Base-by-base conservation (phyloP, 2,329 filamentous ascomycete species). In the Ophiosphaerella korrae region DNA sequence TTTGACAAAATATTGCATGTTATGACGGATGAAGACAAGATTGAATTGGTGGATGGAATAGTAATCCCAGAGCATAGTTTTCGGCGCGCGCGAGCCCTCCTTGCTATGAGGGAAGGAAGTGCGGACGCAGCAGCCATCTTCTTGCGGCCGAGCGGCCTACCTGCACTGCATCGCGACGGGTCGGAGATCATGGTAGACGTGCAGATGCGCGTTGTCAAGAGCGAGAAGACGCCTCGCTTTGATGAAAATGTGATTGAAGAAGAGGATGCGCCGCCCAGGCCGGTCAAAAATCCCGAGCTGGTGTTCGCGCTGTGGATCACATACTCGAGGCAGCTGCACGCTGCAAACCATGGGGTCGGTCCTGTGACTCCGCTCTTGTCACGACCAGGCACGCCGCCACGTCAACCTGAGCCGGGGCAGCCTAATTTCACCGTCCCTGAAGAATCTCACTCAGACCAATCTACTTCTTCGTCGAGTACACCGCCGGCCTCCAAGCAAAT, bases 241-340 rank as follows among this genome's bases (percentile, higher is more conserved):
- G 81, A 83, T 45, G 82, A 87, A 49, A 79, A 87, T 57, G 83
- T 86, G 2, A 83, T 88, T n/a, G 79, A 84, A 45, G 86, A 91
- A 69, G 77, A 80, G 40, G 68, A 76, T 53, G 70, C 23, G 66
- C 70, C 42, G 66, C 72, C 60, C n/a, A 67, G 78, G 7, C 80
- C 83, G n/a, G 73, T 81, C 9, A 74, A 79, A 77, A 13, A 49
- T 26, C 56, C 64, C 18, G 92, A 97, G 71, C 83, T 96, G 55
- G 92, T 97, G 0, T 97, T 92, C 76, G 94, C 94, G 9, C 77
- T 99, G 26, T 99, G 94, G 94, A 88, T 99, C 60, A 97, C 93
- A 1, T 99, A 97, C 71, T 97, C 93, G 14, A 84, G 92, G 55
- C 91, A 97, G 66, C 81, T 97, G 11, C 94, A 99, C 71, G 88